These are phyloP conservation scores for Fragosphaeria purpurea DNA, from an alignment of 2,329 filamentous ascomycete species.

Conservation along the genomic window DNA sequence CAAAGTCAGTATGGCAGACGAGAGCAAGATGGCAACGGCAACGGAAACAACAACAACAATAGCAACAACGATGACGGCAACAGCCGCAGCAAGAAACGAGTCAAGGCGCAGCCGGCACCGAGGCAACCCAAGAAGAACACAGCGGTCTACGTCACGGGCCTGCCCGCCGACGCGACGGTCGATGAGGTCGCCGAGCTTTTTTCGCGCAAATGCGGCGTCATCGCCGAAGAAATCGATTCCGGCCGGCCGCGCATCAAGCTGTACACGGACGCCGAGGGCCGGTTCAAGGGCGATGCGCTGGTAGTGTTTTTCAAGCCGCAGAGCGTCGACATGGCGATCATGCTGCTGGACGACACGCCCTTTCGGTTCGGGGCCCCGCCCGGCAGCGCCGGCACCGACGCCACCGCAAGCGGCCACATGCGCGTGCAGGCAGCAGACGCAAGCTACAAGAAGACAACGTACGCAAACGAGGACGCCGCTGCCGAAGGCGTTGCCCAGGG, in stretches of 20 bases:
- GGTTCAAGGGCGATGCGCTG: constrained; percentile 88
- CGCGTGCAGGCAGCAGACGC: constrained; percentile 75
- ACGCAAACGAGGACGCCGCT: constrained; percentile 34
- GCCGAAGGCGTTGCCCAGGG: constrained; percentile 3
- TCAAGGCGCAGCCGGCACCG: constrained; percentile 24
- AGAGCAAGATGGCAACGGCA: background rate
- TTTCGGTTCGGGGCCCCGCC: constrained; percentile 54
- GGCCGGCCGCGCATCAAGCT: constrained; percentile 85
- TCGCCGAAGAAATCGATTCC: constrained; percentile 88
- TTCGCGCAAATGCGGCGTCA: constrained; percentile 74
- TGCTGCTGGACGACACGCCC: constrained; percentile 70
- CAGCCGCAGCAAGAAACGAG: constrained; percentile 7
- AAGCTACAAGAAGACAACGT: constrained; percentile 82
- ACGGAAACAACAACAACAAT: background rate
- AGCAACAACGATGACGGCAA: background rate
- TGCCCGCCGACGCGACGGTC: constrained; percentile 68
- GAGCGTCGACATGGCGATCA: constrained; percentile 77
- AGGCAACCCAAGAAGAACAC: constrained; percentile 61
- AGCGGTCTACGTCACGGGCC: constrained; percentile 81
- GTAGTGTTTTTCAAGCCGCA: constrained; percentile 93
- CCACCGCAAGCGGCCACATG: constrained; percentile 50
- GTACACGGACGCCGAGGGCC: constrained; percentile 70
- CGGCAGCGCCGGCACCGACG: constrained; percentile 29
- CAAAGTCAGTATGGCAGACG: constrained; percentile 6
- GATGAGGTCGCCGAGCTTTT: constrained; percentile 79